phyloP scores from a whole-genome alignment of 2,329 filamentous ascomycete genomes.

The Raffaelea ambrosiae region DNA sequence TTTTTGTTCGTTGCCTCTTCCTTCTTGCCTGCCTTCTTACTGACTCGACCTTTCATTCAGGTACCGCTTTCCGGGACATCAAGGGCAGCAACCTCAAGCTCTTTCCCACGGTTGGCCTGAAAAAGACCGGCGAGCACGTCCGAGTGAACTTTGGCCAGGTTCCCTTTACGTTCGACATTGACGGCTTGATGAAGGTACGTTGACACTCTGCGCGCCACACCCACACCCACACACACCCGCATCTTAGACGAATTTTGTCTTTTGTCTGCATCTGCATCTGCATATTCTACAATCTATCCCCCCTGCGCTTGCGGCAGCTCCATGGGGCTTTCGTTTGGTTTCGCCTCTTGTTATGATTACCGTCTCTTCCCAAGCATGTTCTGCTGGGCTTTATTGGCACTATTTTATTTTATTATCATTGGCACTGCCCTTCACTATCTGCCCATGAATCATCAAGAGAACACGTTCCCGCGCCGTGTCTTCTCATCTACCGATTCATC shows the following conservation, averaged over 20 bases:
- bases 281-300: background rate
- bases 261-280: background rate
- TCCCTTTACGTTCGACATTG: conserved; percentile 86
- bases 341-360: too few relatives aligned
- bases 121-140: conserved; percentile 54
- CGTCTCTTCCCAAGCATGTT: too few relatives aligned
- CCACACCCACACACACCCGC: too few relatives aligned
- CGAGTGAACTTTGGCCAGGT: conserved; percentile 60
- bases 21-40: background rate
- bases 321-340: too few relatives aligned
- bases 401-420: too few relatives aligned
- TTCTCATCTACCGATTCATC: too few relatives aligned
- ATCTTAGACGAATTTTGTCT: background rate
- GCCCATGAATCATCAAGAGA: too few relatives aligned
- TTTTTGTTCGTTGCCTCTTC: background rate
- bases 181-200: conserved; percentile 69
- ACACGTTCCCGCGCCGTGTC: too few relatives aligned
- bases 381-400: too few relatives aligned
- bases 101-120: conserved; percentile 60
- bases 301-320: too few relatives aligned
- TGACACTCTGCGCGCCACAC: too few relatives aligned
- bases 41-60: conserved; percentile 34
- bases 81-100: conserved; percentile 43
- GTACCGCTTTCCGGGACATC: conserved; percentile 61
- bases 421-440: too few relatives aligned